Evolutionary conservation across 129 eudicot species (phyloP), one percentile per base, ranked within the genome.

Genomic region (Dittrichia graveolens): DNA sequence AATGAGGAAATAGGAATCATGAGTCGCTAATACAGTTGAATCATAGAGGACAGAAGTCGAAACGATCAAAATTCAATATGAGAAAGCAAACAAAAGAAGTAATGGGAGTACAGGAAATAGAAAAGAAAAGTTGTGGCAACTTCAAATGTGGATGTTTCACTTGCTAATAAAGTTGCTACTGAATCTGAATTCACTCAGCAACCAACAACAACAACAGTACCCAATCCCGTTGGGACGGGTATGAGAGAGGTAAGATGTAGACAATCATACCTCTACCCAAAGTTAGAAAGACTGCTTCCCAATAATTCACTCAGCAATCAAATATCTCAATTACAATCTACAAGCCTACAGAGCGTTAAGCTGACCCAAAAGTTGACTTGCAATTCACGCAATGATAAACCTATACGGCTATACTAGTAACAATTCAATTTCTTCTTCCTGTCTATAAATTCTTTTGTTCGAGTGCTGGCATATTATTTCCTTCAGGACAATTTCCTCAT

Each of bases 401-500:
- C 72, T 5, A 31, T n/a, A n/a, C n/a, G n/a, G n/a, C n/a, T n/a
- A n/a, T 24, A 13, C 6, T 6, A 24, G 34, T 7, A 44, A 66
- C 13, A 44, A 44, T 42, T 8, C 6, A 5, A 35, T 42, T 19
- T 13, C 6, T 45, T n/a, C 45, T 8, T 7, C 64, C 48, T 73
- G 12, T 73, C 15, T 60, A 46, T 15, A 34, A 8, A 73, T 35
- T 72, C 39, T 55, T 47, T 41, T 74, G 12, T 62, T 61, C 41
- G 7, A 31, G 40, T 48, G 16, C 38, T 60, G 31, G 2, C 15
- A 45, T 19, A 46, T 37, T 11, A 31, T 61, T 59, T 24, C 57
- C 49, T 61, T 14, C 7, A 47, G 15, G 50, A 61, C 11, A 48
- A 18, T 4, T 61, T 41, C 42, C 64, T 49, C 39, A 40, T 74